Evolutionary conservation across 352 stramenopile genomes (phyloP).

Genomic region (Pseudoperonospora humuli): DNA sequence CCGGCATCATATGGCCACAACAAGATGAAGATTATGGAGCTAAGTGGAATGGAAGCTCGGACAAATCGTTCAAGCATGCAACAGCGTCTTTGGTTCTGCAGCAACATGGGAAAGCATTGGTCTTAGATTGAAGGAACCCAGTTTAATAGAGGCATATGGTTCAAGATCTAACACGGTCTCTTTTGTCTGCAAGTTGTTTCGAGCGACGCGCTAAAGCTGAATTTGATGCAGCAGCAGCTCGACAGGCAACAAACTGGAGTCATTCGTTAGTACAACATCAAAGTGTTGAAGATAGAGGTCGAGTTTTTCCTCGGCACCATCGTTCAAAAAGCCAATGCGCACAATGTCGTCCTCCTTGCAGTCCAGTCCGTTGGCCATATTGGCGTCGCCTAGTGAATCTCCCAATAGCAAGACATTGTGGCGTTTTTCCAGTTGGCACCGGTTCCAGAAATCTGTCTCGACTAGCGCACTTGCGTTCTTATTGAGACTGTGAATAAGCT

Average conservation of each 20-base stretch:
- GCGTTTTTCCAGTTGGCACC: slow-evolving; percentile 61
- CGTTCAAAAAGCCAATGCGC: slow-evolving; percentile 64
- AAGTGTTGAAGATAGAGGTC: slow-evolving; percentile 52
- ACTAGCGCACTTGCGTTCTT: slow-evolving; percentile 65
- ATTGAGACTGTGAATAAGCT: slow-evolving; percentile 77
- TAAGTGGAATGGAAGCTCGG: no score
- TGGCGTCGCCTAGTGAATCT: slow-evolving; percentile 59
- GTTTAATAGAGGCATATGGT: no score
- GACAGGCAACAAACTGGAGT: slow-evolving; percentile 51
- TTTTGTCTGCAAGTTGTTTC: background rate
- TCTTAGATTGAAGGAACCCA: background rate
- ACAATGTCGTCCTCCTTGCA: slow-evolving; percentile 55
- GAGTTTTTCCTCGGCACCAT: slow-evolving; percentile 43
- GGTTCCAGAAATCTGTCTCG: slow-evolving; percentile 60
- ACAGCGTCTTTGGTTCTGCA: background rate
- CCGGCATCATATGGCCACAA: no score
- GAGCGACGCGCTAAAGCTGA: slow-evolving; percentile 11
- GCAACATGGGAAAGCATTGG: background rate
- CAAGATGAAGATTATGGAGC: no score
- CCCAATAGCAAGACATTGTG: slow-evolving; percentile 70
- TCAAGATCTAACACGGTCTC: background rate
- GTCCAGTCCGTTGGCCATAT: slow-evolving; percentile 59
- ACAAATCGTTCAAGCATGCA: no score
- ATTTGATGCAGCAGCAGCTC: slow-evolving; percentile 58
- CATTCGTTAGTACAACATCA: slow-evolving; percentile 75